Evolutionary conservation across 2,329 filamentous ascomycete species (phyloP).

Genomic region (Clonostachys sp.): DNA sequence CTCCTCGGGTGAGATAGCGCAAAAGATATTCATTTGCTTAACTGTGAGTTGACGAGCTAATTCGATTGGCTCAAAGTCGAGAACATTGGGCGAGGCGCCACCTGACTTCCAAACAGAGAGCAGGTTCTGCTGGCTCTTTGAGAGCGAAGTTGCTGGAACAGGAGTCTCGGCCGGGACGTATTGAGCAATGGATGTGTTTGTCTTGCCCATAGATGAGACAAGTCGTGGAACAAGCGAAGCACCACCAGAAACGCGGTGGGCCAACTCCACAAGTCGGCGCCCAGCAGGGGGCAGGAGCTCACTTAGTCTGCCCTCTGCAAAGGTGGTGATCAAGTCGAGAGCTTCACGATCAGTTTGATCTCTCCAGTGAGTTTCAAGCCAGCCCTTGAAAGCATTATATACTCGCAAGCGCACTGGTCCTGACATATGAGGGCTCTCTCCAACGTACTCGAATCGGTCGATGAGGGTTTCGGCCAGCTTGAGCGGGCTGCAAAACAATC

Average conservation of each 20-base stretch:
- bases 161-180: constrained; percentile 69
- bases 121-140: constrained; percentile 69
- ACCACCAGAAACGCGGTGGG: constrained; percentile 70
- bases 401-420: constrained; percentile 82
- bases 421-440: constrained; percentile 68
- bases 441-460: constrained; percentile 88
- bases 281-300: constrained; percentile 70
- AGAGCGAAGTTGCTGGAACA: constrained; percentile 64
- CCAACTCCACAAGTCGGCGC: constrained; percentile 74
- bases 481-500: constrained; percentile 79
- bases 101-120: constrained; percentile 73
- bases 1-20: constrained; percentile 86
- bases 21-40: constrained; percentile 88
- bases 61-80: constrained; percentile 90
- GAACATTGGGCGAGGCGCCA: constrained; percentile 64
- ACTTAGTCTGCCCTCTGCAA: constrained; percentile 70
- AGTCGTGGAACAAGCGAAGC: constrained; percentile 76
- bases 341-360: constrained; percentile 75
- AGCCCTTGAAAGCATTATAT: constrained; percentile 95
- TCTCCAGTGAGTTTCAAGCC: constrained; percentile 95
- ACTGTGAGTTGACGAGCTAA: constrained; percentile 88
- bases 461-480: constrained; percentile 80
- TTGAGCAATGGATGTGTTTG: constrained; percentile 68
- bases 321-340: constrained; percentile 70
- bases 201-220: constrained; percentile 84